Conservation (phyloP, 2,329 filamentous ascomycete species). For the Alternaria viburni region DNA sequence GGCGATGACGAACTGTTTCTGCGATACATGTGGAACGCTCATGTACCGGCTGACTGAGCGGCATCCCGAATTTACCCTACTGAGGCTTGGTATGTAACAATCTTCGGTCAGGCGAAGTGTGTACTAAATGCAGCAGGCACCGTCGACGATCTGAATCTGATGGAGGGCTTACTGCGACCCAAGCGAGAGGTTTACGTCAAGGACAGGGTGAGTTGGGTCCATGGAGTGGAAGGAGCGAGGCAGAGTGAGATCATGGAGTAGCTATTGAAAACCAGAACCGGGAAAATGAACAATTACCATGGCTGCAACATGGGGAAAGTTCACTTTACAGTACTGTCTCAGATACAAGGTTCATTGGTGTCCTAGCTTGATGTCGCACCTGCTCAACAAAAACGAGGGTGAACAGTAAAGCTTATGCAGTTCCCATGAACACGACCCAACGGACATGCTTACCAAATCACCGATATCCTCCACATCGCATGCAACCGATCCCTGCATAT, state of each 20-base stretch:
- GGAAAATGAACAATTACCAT: not conserved
- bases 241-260: not conserved
- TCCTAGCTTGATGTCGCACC: not conserved
- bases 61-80: not conserved
- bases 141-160: not conserved
- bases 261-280: not conserved
- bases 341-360: not conserved
- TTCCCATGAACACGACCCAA: not conserved
- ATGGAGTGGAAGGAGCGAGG: not conserved
- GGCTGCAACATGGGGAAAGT: not conserved
- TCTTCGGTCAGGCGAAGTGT: not conserved
- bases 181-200: not conserved
- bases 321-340: not conserved
- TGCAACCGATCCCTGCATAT: not conserved
- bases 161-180: not conserved
- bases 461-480: not conserved
- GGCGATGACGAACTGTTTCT: slow-evolving; percentile 68
- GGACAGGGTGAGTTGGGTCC: not conserved
- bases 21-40: slow-evolving; percentile 64
- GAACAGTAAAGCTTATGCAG: not conserved
- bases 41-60: slow-evolving; percentile 58
- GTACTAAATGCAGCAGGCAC: not conserved
- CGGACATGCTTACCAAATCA: not conserved
- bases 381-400: not conserved
- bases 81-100: not conserved